Base-by-base conservation (phyloP, 2,329 filamentous ascomycete genomes). In the Thyridium curvatum region DNA sequence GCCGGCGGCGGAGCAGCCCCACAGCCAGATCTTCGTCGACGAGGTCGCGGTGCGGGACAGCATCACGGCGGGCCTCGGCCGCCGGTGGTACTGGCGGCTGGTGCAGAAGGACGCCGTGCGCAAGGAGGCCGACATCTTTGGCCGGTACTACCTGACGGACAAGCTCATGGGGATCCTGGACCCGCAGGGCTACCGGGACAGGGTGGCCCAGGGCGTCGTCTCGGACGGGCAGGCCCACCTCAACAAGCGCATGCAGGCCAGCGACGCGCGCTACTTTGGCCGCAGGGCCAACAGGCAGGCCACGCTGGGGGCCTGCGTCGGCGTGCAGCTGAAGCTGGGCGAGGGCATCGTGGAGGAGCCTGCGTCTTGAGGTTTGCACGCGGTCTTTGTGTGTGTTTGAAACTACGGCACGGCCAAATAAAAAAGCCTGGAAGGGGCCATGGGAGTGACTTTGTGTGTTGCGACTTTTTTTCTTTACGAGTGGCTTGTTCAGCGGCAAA, bases 101-200 rank as follows among this genome's bases (percentile, higher is more conserved):
- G 34, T 56, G 1, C 45, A 51, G 34, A 40, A 40, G 18, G 49
- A 53, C 30, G 49, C 50, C 21, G 44, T 50, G 7, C 57, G 59
- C 35, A 40, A 37, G 26, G 73, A 77, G 48, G 51, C 53, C 12
- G 61, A 62, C 16, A 62, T 79, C 37, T 62, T 65, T 41, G 75
- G 75, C 37, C 64, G 75, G n/a, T 78, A 78, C 57, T 79, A 79
- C 56, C 69, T 74, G 13, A 71, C 71, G n/a, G 58, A 67, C 41
- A 62, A 66, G 41, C 60, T 79, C 29, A 69, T 75, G 55, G 64
- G 65, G 13, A 65, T 77, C 39, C 57, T 77, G 38, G 62, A 71
- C 31, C 59, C 60, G 9, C 51, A 49, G 2, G 55, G 53, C 5
- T 66, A 65, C 41, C 54, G 66, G 31, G 53, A 54, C 4, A 59